Percentiles rank a stretch among this genome's conserved stretches.
These are phyloP conservation scores for Colletotrichum salicis DNA, from an alignment of 2,329 filamentous ascomycete species.

Conservation along the genomic window DNA sequence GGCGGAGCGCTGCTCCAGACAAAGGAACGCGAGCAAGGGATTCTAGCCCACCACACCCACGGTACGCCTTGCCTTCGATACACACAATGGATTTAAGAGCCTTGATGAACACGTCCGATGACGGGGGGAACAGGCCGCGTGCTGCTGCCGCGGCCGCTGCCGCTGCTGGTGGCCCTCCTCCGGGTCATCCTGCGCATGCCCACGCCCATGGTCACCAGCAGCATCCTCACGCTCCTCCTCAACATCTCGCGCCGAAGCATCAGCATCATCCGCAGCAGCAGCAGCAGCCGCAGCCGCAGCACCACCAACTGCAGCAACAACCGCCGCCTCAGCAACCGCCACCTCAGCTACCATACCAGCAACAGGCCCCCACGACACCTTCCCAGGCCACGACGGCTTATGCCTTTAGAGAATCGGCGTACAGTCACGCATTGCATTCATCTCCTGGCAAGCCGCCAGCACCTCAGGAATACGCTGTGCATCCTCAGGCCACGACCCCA, in stretches of 20 bases:
- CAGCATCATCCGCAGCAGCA: conserved; percentile 39
- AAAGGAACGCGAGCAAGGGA: conserved; percentile 3
- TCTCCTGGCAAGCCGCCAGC: conserved; percentile 58
- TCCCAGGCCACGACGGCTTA: conserved; percentile 56
- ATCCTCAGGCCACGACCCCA: conserved; percentile 38
- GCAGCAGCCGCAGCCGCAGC: conserved; percentile 43
- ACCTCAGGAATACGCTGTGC: conserved; percentile 55
- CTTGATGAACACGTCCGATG: conserved; percentile 65
- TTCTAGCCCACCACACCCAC: neutral
- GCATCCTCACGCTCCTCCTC: conserved; percentile 19
- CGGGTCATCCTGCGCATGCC: conserved; percentile 18
- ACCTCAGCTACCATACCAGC: conserved; percentile 40
- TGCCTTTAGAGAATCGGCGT: conserved; percentile 60
- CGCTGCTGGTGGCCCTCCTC: neutral
- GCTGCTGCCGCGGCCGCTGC: conserved; percentile 40
- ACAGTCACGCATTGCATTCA: conserved; percentile 48
- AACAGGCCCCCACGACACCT: conserved; percentile 39
- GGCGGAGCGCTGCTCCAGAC: conserved; percentile 26
- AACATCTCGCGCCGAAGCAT: conserved; percentile 28
- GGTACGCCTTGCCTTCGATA: conserved; percentile 12
- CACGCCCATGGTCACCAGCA: neutral
- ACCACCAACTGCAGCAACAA: conserved; percentile 35
- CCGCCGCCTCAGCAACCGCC: conserved; percentile 44
- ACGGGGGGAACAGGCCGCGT: conserved; percentile 53
- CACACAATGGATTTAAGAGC: conserved; percentile 62